Base-by-base conservation (phyloP, 2,329 filamentous ascomycete species). In the Venturia asperata region DNA sequence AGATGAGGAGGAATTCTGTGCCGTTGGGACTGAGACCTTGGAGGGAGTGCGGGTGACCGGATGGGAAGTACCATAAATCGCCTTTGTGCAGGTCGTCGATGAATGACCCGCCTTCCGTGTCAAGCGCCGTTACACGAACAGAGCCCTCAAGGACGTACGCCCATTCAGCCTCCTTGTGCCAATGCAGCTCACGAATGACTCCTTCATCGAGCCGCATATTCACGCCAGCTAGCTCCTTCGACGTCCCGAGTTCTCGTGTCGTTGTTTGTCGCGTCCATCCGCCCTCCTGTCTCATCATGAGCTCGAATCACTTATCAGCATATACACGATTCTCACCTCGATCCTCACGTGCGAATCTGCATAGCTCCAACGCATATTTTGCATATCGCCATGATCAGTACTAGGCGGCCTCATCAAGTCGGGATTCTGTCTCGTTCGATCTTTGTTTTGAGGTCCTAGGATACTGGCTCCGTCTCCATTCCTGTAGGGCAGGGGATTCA, bases 81-180 rank as follows among this genome's bases (percentile, higher is more conserved):
- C 90, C 90, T 71, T 89, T 87, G 71, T 85, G 82, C 27, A 92
- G 76, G 71, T 92, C 89, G 68, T 91, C 89, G 67, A 92, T 83
- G 73, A 91, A 92, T 68, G 85, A 89, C 67, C 89, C 85, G 11
- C 89, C 89, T 67, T 92, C 87, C 52, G 87, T 85, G 74, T 91
- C 88, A 21, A 92, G 81, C 0, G 86, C 88, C 0, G 88, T 90
- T 62, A 92, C 83, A 64, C 89, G 85, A 24, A 89, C 87, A 66
- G 82, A 81, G 62, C 89, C 89, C 65, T 87, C 84, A 0, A 91
- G 82, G 2, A 91, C 85, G 68, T 88, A 91, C 0, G 87, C 87
- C 88, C 89, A 91, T 72, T 92, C 89, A 45, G 87, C 88, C 73
- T 90, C 87, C 70, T 89, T 90, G 78, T 92, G 89, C 89, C 89